Evolutionary conservation across 1,284 basidiomycete species (phyloP), one percentile per base, ranked within the genome.

Genomic region (Thecaphora thlaspeos): DNA sequence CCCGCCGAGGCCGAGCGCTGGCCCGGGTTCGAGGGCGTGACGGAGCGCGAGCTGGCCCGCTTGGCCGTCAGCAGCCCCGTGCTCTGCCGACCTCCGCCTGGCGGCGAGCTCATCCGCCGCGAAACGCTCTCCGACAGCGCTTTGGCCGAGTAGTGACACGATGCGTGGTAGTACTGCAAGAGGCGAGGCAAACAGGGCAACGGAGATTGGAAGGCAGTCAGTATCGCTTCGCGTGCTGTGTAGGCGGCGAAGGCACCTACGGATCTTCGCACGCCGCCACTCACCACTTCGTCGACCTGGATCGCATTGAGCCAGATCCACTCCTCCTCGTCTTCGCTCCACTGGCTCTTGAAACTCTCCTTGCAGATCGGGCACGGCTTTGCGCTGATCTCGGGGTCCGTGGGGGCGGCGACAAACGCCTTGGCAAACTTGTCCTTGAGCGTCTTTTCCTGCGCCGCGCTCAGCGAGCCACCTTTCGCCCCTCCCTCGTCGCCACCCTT

Each of bases 261-360:
- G 7, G 26, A 5, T 28, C 26, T 5, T 28, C 26, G 5, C 26
- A 28, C 26, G 26, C 7, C 26, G 26, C 26, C 4, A 43, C 44
- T 37, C 39, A 49, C 52, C n/a, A 43, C 34, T 4, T 88, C 88
- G 60, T 92, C 88, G 52, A 87, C 86, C 76, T 84, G 84, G 22
- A 92, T 82, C 0, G 93, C 91, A 76, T 98, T 96, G 71, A 84
- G 84, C 91, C 92, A 99, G 18, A 97, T 88, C 93, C 94, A 98
- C 69, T 97, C 95, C 80, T 98, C 95, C 61, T 95, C 92, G 50
- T 96, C 93, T 76, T 98, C 92, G 54, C 87, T 81, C 80, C 91
- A 97, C 80, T 97, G 94, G 63, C 87, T 86, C 81, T 91, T 90
- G 79, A 98, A 84, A 49, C 79, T 80, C 79, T 99, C 95, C 82